These are phyloP conservation scores for Elaeis guineensis DNA, from an alignment of 176 grass and related monocot genomes.

Conservation along the genomic window DNA sequence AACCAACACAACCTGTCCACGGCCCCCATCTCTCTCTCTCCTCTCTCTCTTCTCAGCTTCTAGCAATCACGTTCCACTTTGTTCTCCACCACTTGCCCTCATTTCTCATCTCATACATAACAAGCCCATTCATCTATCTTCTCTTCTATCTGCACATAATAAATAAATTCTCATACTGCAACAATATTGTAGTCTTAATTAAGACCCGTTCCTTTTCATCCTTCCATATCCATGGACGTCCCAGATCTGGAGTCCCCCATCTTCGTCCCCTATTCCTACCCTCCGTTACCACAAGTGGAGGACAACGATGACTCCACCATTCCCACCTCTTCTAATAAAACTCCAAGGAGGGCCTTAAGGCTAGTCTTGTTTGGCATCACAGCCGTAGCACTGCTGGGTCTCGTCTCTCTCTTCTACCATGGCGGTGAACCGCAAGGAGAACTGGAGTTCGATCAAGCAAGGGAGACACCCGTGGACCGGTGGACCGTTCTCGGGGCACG, in stretches of 20 bases:
- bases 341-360: no score
- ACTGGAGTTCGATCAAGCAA: neutral
- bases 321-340: constrained; percentile 1
- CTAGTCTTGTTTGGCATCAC: neutral
- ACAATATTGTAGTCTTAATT: no score
- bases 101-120: no score
- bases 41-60: no score
- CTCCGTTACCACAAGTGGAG: neutral
- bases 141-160: no score
- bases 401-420: neutral
- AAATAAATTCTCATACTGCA: no score
- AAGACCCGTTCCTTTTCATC: neutral
- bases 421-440: neutral
- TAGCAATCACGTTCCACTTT: no score
- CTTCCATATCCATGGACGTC: constrained; percentile 17
- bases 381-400: constrained; percentile 21
- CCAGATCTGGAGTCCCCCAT: constrained; percentile 25
- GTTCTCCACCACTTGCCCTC: no score
- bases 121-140: no score
- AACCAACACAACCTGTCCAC: no score
- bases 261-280: constrained; percentile 3
- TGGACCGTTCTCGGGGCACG: constrained; percentile 26
- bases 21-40: no score
- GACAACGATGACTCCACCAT: constrained; percentile 4
- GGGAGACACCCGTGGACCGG: neutral